A percentile compares a stretch with the other conserved stretches of the same genome.
Conservation (phyloP, 305 asterid genomes). For the Fraxinus platypoda region DNA sequence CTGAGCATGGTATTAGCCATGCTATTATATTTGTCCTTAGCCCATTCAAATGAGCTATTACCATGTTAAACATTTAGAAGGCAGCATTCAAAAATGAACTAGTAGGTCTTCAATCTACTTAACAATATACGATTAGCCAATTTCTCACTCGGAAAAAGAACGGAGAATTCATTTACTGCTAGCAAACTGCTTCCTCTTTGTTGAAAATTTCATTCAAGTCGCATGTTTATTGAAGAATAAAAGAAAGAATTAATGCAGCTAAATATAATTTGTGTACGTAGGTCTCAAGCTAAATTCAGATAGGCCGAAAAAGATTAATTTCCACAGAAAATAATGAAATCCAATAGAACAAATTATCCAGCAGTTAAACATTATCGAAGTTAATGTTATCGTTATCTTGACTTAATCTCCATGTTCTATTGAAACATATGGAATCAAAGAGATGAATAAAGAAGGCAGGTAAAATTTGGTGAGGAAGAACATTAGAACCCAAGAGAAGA, state of each 20-base stretch:
- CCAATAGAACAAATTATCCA: neutral
- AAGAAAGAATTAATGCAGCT: neutral
- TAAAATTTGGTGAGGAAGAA: neutral
- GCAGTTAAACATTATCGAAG: neutral
- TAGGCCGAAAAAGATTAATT: neutral
- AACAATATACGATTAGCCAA: neutral
- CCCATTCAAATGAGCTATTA: slow-evolving; percentile 1
- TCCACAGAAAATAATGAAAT: neutral
- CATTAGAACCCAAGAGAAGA: neutral
- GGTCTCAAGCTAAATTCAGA: neutral
- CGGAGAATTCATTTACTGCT: neutral
- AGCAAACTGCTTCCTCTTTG: neutral
- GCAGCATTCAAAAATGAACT: neutral
- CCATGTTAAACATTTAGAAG: neutral
- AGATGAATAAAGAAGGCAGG: neutral
- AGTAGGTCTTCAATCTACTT: neutral
- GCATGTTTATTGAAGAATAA: neutral
- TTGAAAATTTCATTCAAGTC: neutral
- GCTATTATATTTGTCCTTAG: neutral
- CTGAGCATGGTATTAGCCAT: neutral
- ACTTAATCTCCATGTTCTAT: neutral
- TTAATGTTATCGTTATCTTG: neutral
- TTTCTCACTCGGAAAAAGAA: neutral
- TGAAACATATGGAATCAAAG: neutral
- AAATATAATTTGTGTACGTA: neutral